Percentiles rank a stretch among this genome's conserved stretches.
These are phyloP conservation scores for Pouteria campechiana DNA, from an alignment of 179 eudicot genomes.

Conservation along the genomic window DNA sequence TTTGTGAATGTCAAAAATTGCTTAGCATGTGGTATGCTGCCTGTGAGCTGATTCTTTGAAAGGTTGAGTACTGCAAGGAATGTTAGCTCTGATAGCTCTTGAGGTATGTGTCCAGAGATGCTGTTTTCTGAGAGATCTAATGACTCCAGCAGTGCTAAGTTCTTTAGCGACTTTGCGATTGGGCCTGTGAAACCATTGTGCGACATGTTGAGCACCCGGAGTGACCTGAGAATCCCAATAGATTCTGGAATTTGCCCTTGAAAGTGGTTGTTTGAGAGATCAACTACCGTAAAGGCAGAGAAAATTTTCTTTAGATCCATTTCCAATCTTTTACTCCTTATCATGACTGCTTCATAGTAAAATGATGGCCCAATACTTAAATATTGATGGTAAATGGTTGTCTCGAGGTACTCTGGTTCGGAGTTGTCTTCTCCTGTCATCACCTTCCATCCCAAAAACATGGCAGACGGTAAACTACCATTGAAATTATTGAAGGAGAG, in stretches of 20 bases:
- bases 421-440: neutral
- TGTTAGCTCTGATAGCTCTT: too few relatives aligned
- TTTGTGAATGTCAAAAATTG: too few relatives aligned
- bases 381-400: neutral
- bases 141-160: conserved; percentile 25
- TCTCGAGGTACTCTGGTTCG: neutral
- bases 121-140: too few relatives aligned
- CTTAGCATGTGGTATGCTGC: too few relatives aligned
- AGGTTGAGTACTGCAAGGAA: too few relatives aligned
- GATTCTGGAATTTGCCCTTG: conserved; percentile 28
- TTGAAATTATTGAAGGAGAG: neutral
- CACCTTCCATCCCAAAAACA: neutral
- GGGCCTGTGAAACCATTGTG: conserved; percentile 21
- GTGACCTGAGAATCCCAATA: conserved; percentile 20
- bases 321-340: conserved; percentile 29
- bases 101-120: too few relatives aligned
- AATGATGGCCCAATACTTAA: too few relatives aligned
- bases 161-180: conserved; percentile 30
- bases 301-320: conserved; percentile 26
- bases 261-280: conserved; percentile 37
- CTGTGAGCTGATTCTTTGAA: too few relatives aligned
- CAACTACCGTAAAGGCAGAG: conserved; percentile 28
- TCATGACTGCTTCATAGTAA: conserved; percentile 29
- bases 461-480: neutral
- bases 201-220: conserved; percentile 34